Conservation (phyloP, 2,329 filamentous ascomycete genomes). For the Tricladium varicosporioides region DNA sequence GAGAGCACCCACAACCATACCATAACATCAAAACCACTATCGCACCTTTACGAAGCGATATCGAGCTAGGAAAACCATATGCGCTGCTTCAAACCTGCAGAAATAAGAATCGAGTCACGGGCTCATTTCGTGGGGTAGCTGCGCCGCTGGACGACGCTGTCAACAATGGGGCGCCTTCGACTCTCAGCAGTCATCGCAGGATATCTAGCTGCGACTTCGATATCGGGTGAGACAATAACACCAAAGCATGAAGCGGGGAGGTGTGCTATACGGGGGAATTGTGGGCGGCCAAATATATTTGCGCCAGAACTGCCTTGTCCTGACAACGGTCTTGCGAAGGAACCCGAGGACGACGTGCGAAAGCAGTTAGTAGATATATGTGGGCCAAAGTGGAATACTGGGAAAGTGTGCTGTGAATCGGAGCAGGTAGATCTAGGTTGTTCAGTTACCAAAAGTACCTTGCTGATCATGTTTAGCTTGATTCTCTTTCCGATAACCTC, state of each 20-base stretch:
- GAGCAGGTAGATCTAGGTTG: constrained; percentile 60
- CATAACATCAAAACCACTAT: not conserved
- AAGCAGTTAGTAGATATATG: constrained; percentile 81
- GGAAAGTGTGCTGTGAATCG: constrained; percentile 79
- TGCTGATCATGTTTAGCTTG: constrained; percentile 52
- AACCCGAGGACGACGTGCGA: constrained; percentile 69
- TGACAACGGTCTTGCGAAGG: constrained; percentile 79
- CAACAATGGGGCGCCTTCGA: constrained; percentile 24
- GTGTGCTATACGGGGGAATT: constrained; percentile 88
- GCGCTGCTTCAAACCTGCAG: not conserved
- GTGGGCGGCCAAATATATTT: constrained; percentile 87
- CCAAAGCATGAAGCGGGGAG: constrained; percentile 78
- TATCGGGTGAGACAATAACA: constrained; percentile 34
- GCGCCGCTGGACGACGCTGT: constrained; percentile 19
- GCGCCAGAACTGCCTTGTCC: constrained; percentile 87
- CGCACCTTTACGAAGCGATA: not conserved
- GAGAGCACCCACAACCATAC: not conserved
- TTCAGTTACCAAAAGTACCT: not conserved
- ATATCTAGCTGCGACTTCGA: constrained; percentile 20
- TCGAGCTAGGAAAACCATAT: not conserved
- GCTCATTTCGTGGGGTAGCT: not conserved
- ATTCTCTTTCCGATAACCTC: constrained; percentile 78
- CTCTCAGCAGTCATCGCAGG: constrained; percentile 19
- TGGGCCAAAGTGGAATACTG: constrained; percentile 79
- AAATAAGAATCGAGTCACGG: not conserved